Percentiles rank a stretch among this genome's conserved stretches.
phyloP scores from a whole-genome alignment of 1,139 yeast genomes.

The Protomyces inundatus region DNA sequence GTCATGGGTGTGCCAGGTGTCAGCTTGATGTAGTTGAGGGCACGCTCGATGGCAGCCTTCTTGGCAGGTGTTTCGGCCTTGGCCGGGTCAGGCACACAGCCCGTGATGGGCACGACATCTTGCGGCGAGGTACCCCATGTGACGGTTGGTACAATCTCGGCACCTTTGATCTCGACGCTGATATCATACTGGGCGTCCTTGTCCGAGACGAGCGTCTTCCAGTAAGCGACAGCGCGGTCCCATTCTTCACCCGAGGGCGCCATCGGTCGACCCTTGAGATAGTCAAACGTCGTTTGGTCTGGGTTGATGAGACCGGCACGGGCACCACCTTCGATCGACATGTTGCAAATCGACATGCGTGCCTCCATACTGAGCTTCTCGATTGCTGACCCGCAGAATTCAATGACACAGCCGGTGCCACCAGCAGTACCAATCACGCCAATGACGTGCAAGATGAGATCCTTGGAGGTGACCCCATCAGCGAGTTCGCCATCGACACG shows the following conservation, averaged over 20 bases:
- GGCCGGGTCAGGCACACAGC: conserved; percentile 82
- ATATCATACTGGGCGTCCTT: conserved; percentile 83
- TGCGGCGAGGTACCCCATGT: conserved; percentile 99
- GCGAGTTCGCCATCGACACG: conserved; percentile 73
- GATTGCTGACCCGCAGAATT: conserved; percentile 93
- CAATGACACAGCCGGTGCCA: conserved; percentile 96
- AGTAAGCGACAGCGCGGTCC: conserved; percentile 82
- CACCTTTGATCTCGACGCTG: conserved; percentile 73
- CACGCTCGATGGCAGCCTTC: conserved; percentile 81
- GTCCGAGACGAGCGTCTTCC: conserved; percentile 84
- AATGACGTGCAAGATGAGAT: conserved; percentile 85
- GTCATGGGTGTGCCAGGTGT: conserved; percentile 72
- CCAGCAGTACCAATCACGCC: conserved; percentile 99
- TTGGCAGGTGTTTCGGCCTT: conserved; percentile 63
- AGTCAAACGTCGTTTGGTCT: conserved; percentile 78
- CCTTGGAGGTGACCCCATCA: conserved; percentile 92
- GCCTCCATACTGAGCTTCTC: conserved; percentile 91
- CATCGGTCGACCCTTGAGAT: conserved; percentile 86
- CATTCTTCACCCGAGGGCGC: conserved; percentile 87
- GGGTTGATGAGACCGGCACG: conserved; percentile 99
- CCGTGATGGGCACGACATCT: conserved; percentile 93
- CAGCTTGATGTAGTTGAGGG: conserved; percentile 87
- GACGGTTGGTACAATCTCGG: conserved; percentile 87
- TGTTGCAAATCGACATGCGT: conserved; percentile 98
- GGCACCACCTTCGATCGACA: conserved; percentile 98